A percentile compares a stretch with the other conserved stretches of the same genome.
phyloP scores from a whole-genome alignment of 2,329 filamentous ascomycete species.

The Trichoderma polysporum region DNA sequence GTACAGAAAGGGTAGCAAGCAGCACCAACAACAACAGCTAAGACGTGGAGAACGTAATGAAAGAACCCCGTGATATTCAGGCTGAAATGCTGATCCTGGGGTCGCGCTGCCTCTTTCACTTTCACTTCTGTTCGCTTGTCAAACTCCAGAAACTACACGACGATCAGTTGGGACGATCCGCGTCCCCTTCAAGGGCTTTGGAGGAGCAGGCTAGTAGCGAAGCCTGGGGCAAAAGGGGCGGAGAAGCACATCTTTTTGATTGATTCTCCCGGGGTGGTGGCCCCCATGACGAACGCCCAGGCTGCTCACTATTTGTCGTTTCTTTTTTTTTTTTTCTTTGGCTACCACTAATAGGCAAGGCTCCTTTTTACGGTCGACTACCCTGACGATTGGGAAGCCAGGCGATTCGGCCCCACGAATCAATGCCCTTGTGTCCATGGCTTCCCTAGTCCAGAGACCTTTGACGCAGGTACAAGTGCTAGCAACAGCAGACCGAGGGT shows the following conservation, averaged over 20 bases:
- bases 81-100: neutral
- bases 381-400: neutral
- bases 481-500: constrained; percentile 4
- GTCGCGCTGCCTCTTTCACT: constrained; percentile 8
- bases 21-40: neutral
- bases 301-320: neutral
- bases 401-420: constrained; percentile 9
- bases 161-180: constrained; percentile 17
- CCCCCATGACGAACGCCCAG: constrained; percentile 15
- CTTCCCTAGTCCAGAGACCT: neutral
- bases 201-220: constrained; percentile 14
- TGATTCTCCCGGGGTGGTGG: constrained; percentile 8
- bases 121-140: constrained; percentile 1
- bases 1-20: neutral
- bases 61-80: constrained; percentile 3
- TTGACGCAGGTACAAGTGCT: constrained; percentile 18
- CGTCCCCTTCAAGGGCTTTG: constrained; percentile 16
- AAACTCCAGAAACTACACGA: constrained; percentile 1
- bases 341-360: neutral
- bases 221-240: constrained; percentile 20
- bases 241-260: constrained; percentile 18
- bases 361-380: neutral
- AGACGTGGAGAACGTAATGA: neutral
- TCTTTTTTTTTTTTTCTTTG: neutral
- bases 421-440: constrained; percentile 7